Evolutionary conservation across 2,329 filamentous ascomycete genomes (phyloP).

Genomic region (Colletotrichum coccodes): DNA sequence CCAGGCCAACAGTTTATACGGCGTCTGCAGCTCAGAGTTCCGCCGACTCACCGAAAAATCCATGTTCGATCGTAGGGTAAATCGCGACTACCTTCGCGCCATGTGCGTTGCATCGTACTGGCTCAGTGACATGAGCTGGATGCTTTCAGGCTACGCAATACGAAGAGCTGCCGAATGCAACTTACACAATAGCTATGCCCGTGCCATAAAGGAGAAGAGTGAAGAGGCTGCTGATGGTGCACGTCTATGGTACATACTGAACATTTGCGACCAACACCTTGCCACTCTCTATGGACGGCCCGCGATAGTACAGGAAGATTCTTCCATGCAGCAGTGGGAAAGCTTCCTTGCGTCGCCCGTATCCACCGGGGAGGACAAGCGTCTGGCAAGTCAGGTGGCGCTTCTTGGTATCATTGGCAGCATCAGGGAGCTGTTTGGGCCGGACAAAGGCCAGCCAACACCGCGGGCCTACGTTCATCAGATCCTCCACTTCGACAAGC

Average conservation of each 20-base stretch:
- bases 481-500: constrained; percentile 42
- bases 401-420: constrained; percentile 67
- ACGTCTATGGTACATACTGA: constrained; percentile 69
- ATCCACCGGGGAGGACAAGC: constrained; percentile 63
- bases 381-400: constrained; percentile 67
- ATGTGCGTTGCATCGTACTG: constrained; percentile 71
- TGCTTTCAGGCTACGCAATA: constrained; percentile 65
- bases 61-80: constrained; percentile 46
- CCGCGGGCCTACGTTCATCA: constrained; percentile 62
- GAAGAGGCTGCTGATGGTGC: constrained; percentile 62
- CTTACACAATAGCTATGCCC: constrained; percentile 53
- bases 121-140: constrained; percentile 72
- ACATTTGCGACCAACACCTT: constrained; percentile 70
- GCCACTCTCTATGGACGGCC: constrained; percentile 70
- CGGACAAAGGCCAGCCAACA: constrained; percentile 62
- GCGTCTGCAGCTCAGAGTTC: constrained; percentile 64
- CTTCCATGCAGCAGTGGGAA: constrained; percentile 67
- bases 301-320: constrained; percentile 67
- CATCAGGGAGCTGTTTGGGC: constrained; percentile 64
- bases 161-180: constrained; percentile 60
- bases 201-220: constrained; percentile 48
- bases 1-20: constrained; percentile 60
- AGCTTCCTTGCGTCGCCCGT: constrained; percentile 62
- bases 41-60: constrained; percentile 61
- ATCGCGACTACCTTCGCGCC: constrained; percentile 64